Base-by-base conservation (phyloP, 257 asterid genomes). In the Salvia splendens region DNA sequence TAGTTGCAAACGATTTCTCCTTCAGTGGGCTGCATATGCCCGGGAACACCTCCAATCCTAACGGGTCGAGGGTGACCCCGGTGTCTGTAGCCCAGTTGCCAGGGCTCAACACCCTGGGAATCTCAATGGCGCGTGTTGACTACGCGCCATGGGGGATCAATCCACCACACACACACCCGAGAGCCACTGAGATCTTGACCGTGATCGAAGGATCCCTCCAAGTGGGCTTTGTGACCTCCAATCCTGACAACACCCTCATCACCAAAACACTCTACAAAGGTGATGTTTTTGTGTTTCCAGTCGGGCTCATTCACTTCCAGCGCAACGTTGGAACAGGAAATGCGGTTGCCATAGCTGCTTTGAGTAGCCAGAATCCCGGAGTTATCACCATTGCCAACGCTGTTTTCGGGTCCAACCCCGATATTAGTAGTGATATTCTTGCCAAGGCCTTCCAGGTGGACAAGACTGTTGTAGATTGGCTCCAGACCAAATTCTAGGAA, bases 101-200 rank as follows among this genome's bases (percentile, higher is more conserved):
- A 1, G 50, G 70, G 7, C 68, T 70, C 54, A 67, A 67, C 72
- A 68, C 77, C 2, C 76, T 79, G 1, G 80, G 79, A 20, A 54
- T 82, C 6, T 45, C 71, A 0, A 6, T 82, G 12, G 84, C 46
- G 9, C 79, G 84, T 0, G 32, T 38, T 0, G 84, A 79, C 40
- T 68, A 66, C 12, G 80, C 73, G 4, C 75, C 73, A 3, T 28
- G 52, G 8, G 85, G 85, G 9, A n/a, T 75, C 76, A 58, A 55
- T 62, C 81, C 81, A 5, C 85, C 79, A 4, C 87, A 77, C 50
- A 35, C 61, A 8, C 87, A 82, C 57, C 81, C 85, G 1, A 42
- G 83, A 5, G 85, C 79, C 8, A 51, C 83, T 3, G 83, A 82
- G 38, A 60, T 82, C 64, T 30, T 79, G 54, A 65, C 73, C 0